Evolutionary conservation across 441 rosid genomes (phyloP).

Genomic region (Erodium moschatum): DNA sequence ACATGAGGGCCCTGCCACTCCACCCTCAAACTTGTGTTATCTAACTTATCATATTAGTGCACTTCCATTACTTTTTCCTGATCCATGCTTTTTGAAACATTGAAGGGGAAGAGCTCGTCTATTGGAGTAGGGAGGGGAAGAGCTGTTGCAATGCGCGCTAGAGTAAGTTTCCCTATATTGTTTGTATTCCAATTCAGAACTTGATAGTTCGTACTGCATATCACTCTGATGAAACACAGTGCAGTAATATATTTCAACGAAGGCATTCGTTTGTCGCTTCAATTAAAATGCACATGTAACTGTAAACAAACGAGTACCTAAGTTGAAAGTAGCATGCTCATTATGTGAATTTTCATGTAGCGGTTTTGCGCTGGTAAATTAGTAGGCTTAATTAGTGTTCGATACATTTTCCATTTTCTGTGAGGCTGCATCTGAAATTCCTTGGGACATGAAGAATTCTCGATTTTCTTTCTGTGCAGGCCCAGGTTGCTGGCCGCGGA

Average conservation of each 20-base stretch:
- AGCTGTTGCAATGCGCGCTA: constrained; percentile 94
- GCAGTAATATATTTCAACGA: neutral
- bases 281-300: neutral
- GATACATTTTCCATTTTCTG: neutral
- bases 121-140: constrained; percentile 97
- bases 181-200: neutral
- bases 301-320: neutral
- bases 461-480: constrained; percentile 32
- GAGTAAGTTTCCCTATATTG: constrained; percentile 40
- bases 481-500: constrained; percentile 75
- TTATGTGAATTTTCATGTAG: neutral
- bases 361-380: neutral
- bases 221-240: neutral
- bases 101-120: constrained; percentile 92
- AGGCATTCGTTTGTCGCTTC: neutral
- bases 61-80: constrained; percentile 4
- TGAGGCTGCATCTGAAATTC: neutral
- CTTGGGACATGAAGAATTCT: neutral
- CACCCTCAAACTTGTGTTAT: neutral
- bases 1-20: neutral
- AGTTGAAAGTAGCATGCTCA: neutral
- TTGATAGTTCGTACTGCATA: neutral
- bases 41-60: neutral
- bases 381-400: neutral
- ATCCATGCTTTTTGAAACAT: constrained; percentile 12